Base-by-base conservation (phyloP, 2,329 filamentous ascomycete genomes). In the Alternaria tenuissima region DNA sequence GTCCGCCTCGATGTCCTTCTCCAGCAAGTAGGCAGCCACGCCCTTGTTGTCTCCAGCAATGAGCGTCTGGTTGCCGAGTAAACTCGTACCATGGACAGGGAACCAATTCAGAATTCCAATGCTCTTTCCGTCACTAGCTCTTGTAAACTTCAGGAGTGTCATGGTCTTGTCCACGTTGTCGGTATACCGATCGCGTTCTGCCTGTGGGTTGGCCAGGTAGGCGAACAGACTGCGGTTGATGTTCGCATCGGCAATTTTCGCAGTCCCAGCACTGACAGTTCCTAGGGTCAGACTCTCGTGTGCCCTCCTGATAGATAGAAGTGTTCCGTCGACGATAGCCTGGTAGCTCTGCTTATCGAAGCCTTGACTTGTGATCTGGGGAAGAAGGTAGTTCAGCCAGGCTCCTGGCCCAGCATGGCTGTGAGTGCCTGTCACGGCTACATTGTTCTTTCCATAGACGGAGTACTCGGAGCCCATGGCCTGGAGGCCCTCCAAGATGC, bases 31-130 rank as follows among this genome's bases (percentile, higher is more conserved):
- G 0, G 94, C 91, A 2, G 94, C 94, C 7, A 97, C 92, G 12
- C 94, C 94, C 80, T 98, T 98, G 82, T 98, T 98, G 78, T 98
- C 94, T n/a, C 92, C 94, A 3, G 93, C 89, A 52, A 95, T 87
- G 14, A 97, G 84, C 0, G 93, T 97, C 79, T 97, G 97, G 80
- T 97, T 97, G 55, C 91, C 91, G 24, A 94, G 87, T 78, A 97
- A 87, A 0, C 93, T 96, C 0, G 94, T 98, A 47, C 94, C 94
- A 76, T 98, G 94, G 0, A 94, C 91, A 3, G 94, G 88, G 76
- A 94, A 97, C 92, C 94, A 98, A 16, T 92, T 95, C 59, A 98
- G 80, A 1, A 96, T 83, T 12, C 93, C 94, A 42, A 93, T 87
- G 58, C 89, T 90, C 79, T 93, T 93, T 48, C 86, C 84, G 72